A percentile compares a stretch with the other conserved stretches of the same genome.
These are phyloP conservation scores for Hirschfeldia incana DNA, from an alignment of 345 rosid genomes.

Conservation along the genomic window DNA sequence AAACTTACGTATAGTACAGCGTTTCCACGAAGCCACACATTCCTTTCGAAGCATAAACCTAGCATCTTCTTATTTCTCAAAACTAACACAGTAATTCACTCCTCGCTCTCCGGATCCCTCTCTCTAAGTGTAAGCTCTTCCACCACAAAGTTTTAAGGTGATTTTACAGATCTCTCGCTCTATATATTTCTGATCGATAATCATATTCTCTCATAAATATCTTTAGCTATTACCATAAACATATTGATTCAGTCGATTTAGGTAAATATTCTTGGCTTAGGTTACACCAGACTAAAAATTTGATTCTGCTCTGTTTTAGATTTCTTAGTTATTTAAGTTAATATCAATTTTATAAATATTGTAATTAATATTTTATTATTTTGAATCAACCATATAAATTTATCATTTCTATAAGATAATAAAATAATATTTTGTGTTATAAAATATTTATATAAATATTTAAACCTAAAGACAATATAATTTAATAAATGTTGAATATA, in stretches of 20 bases:
- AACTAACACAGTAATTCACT: neutral
- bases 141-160: slow-evolving; percentile 14
- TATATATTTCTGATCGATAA: neutral
- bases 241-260: neutral
- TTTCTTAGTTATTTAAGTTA: neutral
- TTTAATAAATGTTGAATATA: neutral
- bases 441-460: neutral
- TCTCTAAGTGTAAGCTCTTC: neutral
- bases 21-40: neutral
- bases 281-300: neutral
- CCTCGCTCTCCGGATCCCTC: neutral
- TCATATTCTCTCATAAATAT: neutral
- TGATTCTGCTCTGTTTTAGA: neutral
- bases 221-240: neutral
- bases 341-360: neutral
- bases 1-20: neutral
- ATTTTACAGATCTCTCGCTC: neutral
- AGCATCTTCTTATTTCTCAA: neutral
- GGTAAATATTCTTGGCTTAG: neutral
- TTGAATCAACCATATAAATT: neutral
- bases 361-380: neutral
- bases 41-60: neutral
- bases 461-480: neutral
- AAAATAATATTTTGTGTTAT: neutral
- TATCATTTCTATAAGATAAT: neutral